Evolutionary conservation across 164 flowering plant species (phyloP).

Genomic region (Vitis vinifera): DNA sequence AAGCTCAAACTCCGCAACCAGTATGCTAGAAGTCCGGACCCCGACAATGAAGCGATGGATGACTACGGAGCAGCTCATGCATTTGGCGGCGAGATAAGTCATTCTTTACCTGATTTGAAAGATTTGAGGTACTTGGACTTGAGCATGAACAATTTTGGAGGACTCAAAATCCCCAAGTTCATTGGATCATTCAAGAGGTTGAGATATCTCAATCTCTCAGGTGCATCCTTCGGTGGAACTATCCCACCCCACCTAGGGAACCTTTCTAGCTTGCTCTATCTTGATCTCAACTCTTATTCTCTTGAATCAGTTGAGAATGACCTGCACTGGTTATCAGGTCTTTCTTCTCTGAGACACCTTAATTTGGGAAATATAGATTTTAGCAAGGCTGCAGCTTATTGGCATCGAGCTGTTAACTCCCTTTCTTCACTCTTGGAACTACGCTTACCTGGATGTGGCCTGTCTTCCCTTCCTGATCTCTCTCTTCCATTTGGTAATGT

Average conservation of each 20-base stretch:
- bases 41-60: neutral
- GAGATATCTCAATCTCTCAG: conserved; percentile 29
- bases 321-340: conserved; percentile 22
- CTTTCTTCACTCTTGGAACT: conserved; percentile 26
- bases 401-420: conserved; percentile 17
- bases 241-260: conserved; percentile 26
- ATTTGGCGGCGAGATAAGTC: conserved; percentile 19
- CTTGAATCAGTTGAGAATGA: neutral
- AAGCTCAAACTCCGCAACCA: conserved; percentile 15
- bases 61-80: neutral
- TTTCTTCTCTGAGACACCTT: conserved; percentile 23
- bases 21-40: neutral
- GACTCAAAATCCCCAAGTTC: conserved; percentile 20
- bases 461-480: neutral
- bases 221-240: conserved; percentile 15
- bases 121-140: conserved; percentile 21
- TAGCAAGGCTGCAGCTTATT: neutral
- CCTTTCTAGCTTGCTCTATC: conserved; percentile 19
- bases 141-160: conserved; percentile 25
- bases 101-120: conserved; percentile 20
- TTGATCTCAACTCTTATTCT: conserved; percentile 12
- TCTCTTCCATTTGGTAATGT: conserved; percentile 6
- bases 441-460: conserved; percentile 8
- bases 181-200: conserved; percentile 16
- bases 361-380: conserved; percentile 15